These are phyloP conservation scores for Lichtheimia ornata DNA, from an alignment of 371 early-diverging fungal genomes.

Conservation along the genomic window DNA sequence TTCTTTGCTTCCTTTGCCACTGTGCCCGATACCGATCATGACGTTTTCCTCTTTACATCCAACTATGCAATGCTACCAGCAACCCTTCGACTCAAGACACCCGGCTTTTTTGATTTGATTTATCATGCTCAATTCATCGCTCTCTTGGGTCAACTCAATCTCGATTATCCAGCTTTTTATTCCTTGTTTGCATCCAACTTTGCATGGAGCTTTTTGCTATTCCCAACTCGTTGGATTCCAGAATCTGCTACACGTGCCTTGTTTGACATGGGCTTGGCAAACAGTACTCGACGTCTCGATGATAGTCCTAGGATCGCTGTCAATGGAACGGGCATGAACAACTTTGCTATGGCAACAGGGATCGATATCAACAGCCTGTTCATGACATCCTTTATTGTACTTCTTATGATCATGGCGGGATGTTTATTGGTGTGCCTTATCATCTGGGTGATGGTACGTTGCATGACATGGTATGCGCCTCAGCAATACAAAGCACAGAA, in stretches of 20 bases:
- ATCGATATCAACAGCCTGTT: conserved; percentile 35
- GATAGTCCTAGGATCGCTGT: conserved; percentile 7
- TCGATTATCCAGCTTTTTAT: conserved; percentile 57
- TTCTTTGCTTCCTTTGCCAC: conserved; percentile 38
- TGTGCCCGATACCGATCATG: conserved; percentile 43
- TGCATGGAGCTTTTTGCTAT: conserved; percentile 56
- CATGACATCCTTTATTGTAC: conserved; percentile 26
- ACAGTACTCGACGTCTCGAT: not conserved
- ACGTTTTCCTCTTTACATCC: conserved; percentile 48
- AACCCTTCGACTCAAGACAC: conserved; percentile 52
- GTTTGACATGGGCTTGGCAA: conserved; percentile 4
- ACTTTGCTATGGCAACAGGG: conserved; percentile 40
- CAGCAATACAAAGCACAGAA: conserved; percentile 10
- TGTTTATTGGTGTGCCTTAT: conserved; percentile 16
- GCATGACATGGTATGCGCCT: conserved; percentile 12
- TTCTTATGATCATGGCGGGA: conserved; percentile 31
- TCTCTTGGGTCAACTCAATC: conserved; percentile 46
- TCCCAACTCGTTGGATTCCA: conserved; percentile 25
- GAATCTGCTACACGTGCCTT: not conserved
- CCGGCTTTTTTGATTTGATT: conserved; percentile 57
- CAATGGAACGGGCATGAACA: conserved; percentile 34
- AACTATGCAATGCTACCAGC: conserved; percentile 56
- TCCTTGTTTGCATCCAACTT: conserved; percentile 55
- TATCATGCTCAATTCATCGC: conserved; percentile 59
- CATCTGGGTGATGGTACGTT: conserved; percentile 9